Base-by-base conservation (phyloP, 371 early-diverging fungal species). In the Rhizopus stolonifer region DNA sequence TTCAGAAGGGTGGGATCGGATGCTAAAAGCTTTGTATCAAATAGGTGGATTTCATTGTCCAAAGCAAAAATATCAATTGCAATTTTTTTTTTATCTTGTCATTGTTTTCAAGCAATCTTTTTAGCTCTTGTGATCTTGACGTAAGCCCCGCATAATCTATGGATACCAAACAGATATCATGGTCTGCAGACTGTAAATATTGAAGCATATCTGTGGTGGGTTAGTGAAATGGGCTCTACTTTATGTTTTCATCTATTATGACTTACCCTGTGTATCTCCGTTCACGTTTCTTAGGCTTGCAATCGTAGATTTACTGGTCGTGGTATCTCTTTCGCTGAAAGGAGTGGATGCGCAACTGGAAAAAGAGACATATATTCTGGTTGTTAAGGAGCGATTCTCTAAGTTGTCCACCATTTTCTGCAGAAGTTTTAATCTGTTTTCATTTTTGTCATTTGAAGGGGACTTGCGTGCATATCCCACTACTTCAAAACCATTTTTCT, bases 101-200 rank as follows among this genome's bases (percentile, higher is more conserved):
- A 40, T 40, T 40, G 22, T 21, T 21, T 21, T 40, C 40, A 1
- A 40, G 15, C 22, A 45, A 36, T 36, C 34, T 36, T 36, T 36
- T 38, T 23, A 46, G 34, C 15, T 46, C 46, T 17, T 32, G 14
- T 7, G 24, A 17, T 29, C 45, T 46, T 46, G 54, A 34, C 19
- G 46, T 53, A n/a, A 53, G 46, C 23, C 53, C 53, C 5, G 59
- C 59, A 52, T 48, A 48, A 19, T 58, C 59, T 23, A 58, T 42
- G 19, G 49, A 43, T 15, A 52, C 45, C 36, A 58, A 23, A 43
- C 42, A 58, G 26, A 58, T 22, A 22, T 52, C 29, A 49, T 50
- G 57, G 11, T 31, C 15, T 17, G 21, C 21, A 39, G 46, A 46
- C 5, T 52, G 34, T 11, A 58, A 17, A 42, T 58, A 52, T 8